Evolutionary conservation across 106 monocot genomes (phyloP).

Genomic region (Dioscorea dumetorum): DNA sequence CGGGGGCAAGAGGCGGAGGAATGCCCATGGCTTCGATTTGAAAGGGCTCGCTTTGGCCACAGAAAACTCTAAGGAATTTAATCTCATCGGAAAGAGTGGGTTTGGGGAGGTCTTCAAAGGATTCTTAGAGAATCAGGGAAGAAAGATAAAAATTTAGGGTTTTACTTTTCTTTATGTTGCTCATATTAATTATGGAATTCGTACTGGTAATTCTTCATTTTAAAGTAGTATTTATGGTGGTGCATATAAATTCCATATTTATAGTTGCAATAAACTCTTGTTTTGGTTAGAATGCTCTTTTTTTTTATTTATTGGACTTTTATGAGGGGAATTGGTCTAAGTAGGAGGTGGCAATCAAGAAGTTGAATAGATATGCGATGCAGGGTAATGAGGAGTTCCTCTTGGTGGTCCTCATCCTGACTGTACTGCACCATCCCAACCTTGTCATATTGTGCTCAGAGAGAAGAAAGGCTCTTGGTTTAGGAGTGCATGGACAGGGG

Average conservation of each 20-base stretch:
- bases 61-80: neutral
- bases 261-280: too few species aligned
- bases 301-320: too few species aligned
- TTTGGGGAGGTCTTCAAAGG: constrained; percentile 11
- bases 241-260: too few species aligned
- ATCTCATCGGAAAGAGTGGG: constrained; percentile 11
- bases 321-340: too few species aligned
- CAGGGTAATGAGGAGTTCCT: too few species aligned
- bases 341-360: too few species aligned
- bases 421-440: neutral
- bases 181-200: neutral
- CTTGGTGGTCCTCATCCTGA: too few species aligned
- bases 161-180: neutral
- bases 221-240: too few species aligned
- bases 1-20: neutral
- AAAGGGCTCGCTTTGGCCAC: constrained; percentile 5
- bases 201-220: too few species aligned
- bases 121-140: constrained; percentile 4
- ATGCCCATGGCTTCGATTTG: constrained; percentile 2
- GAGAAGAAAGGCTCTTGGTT: constrained; percentile 2
- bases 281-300: too few species aligned
- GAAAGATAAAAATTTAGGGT: neutral
- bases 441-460: neutral
- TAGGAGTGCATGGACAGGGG: constrained; percentile 9
- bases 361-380: too few species aligned